A percentile compares a stretch with the other conserved stretches of the same genome.
Evolutionary conservation across 768 basidiomycete genomes (phyloP).

Genomic region (Megacollybia marginata): DNA sequence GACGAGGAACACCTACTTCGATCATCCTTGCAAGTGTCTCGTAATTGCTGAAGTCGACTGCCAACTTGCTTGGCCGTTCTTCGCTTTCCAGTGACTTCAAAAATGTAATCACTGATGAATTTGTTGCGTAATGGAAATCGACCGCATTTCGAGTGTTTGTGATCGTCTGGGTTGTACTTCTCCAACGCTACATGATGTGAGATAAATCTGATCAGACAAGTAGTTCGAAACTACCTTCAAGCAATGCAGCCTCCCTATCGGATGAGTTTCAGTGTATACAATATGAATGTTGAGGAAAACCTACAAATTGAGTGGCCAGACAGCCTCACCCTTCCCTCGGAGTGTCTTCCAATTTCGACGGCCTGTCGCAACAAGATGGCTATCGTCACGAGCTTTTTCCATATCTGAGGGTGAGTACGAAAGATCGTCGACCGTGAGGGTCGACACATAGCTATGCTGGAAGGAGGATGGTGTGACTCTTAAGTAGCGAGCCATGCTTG

Average conservation of each 20-base stretch:
- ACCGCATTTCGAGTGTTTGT: constrained; percentile 33
- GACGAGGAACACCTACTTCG: constrained; percentile 17
- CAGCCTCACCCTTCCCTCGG: constrained; percentile 43
- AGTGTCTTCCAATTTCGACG: constrained; percentile 50
- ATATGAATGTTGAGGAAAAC: constrained; percentile 1
- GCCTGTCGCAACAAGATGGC: constrained; percentile 33
- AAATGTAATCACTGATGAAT: constrained; percentile 55
- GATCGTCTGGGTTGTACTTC: constrained; percentile 41
- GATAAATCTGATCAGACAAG: background rate
- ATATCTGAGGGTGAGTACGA: constrained; percentile 32
- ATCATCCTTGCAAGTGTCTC: constrained; percentile 43
- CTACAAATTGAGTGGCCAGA: constrained; percentile 48
- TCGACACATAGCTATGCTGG: constrained; percentile 11
- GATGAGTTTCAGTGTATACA: background rate
- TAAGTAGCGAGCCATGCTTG: background rate
- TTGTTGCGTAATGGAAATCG: constrained; percentile 55
- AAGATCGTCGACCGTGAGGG: constrained; percentile 33
- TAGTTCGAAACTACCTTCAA: constrained; percentile 34
- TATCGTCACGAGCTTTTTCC: constrained; percentile 20
- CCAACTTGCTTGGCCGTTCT: constrained; percentile 55
- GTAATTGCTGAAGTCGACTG: constrained; percentile 48
- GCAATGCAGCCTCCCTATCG: constrained; percentile 38
- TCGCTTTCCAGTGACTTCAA: constrained; percentile 38
- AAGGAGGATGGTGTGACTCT: constrained; percentile 5
- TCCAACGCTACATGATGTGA: constrained; percentile 29